Base-by-base conservation (phyloP, 1,284 basidiomycete species). In the Ceratobasidium sp. region DNA sequence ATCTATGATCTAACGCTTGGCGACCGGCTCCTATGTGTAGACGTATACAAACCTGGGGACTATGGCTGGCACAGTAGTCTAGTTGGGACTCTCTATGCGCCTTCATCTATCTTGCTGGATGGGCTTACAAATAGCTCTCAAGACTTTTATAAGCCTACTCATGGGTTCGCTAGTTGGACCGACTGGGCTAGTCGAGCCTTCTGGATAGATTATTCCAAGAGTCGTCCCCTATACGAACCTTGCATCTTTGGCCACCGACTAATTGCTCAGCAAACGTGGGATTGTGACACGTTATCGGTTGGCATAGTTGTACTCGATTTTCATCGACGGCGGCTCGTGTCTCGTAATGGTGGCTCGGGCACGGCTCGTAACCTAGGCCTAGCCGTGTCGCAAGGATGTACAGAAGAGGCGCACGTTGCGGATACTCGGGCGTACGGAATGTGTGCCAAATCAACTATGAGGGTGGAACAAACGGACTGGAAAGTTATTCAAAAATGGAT, bases 271-370 rank as follows among this genome's bases (percentile, higher is more conserved):
- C 25, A 40, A 17, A 15, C 19, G 52, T 4, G 15, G 32, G 66
- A 43, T 22, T 15, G 25, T 13, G 44, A n/a, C 15, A 13, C 13
- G 19, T n/a, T 44, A 22, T 65, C 62, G 9, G 2, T 22, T 29
- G 25, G 40, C 40, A 34, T 56, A 52, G 15, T 15, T 32, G 40
- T 68, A 40, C 11, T 68, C 34, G 66, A 68, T 13, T 68, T 68
- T 54, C 13, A 25, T 54, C 8, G 19, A 43, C 44, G 37, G 32
- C 66, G 51, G 13, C 51, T 49, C n/a, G 29, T 11, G 54, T n/a
- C 54, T 25, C 54, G 54, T 25, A n/a, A 22, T 8, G 9, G 13
- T 22, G 22, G 29, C n/a, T 1, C 11, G 11, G 54, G 29, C n/a
- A n/a, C n/a, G n/a, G 54, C 22, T 11, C 22, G 54, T 25, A 56